Evolutionary conservation across 2,329 filamentous ascomycete genomes (phyloP).

Genomic region (Pezizomycotina sp.): DNA sequence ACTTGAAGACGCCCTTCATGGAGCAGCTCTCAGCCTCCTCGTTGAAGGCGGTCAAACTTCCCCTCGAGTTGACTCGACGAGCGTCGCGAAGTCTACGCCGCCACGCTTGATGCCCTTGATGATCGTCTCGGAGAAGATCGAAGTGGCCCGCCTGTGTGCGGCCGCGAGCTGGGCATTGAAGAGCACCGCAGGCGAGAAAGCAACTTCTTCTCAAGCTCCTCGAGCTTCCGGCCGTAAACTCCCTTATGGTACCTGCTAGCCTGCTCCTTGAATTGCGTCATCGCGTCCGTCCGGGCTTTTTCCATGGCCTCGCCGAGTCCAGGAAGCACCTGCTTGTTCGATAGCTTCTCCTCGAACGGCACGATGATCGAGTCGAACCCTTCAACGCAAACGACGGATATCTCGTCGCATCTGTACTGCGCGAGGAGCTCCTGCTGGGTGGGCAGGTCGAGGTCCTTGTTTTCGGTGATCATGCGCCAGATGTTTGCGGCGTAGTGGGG

Average conservation of each 20-base stretch:
- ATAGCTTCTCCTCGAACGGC: conserved; percentile 64
- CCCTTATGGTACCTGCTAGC: conserved; percentile 94
- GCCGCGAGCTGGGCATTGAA: conserved; percentile 78
- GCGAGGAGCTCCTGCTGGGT: conserved; percentile 94
- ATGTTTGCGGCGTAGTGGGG: conserved; percentile 82
- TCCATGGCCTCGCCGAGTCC: conserved; percentile 61
- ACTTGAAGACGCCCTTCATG: conserved; percentile 53
- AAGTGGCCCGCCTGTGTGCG: conserved; percentile 74
- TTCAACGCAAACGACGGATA: conserved; percentile 70
- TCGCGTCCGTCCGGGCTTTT: conserved; percentile 50
- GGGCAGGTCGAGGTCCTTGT: conserved; percentile 91
- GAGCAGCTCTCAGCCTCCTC: conserved; percentile 55
- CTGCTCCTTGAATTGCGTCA: conserved; percentile 75
- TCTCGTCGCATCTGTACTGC: conserved; percentile 96
- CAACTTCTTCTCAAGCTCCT: conserved; percentile 71
- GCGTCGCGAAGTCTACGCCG: conserved; percentile 76
- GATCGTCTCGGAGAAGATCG: conserved; percentile 73
- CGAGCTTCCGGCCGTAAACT: conserved; percentile 71
- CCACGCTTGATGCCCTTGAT: conserved; percentile 83
- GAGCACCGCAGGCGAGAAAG: conserved; percentile 75
- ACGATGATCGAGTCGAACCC: conserved; percentile 65
- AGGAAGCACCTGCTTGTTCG: conserved; percentile 58
- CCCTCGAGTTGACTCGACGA: conserved; percentile 68
- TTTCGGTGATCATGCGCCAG: conserved; percentile 97
- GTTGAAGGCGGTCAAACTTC: conserved; percentile 60